These are phyloP conservation scores for Ustilago sp. DNA, from an alignment of 1,284 basidiomycete genomes.

Conservation along the genomic window DNA sequence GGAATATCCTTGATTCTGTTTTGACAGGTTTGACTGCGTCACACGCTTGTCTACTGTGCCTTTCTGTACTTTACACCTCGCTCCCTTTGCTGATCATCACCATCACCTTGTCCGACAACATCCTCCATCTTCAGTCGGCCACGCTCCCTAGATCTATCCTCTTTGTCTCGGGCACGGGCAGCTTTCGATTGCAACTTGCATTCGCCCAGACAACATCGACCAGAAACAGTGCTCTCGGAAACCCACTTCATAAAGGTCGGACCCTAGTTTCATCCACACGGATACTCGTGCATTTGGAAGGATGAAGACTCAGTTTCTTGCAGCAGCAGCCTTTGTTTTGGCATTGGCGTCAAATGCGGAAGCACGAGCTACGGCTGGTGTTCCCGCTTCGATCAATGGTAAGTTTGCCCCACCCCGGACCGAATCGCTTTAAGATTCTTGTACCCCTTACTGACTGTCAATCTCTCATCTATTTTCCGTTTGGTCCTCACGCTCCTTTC, in stretches of 20 bases:
- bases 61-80: neutral
- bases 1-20: constrained; percentile 22
- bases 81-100: too few species aligned
- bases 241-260: neutral
- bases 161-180: too few species aligned
- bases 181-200: too few species aligned
- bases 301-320: constrained; percentile 15
- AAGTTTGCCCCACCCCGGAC: constrained; percentile 4
- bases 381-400: constrained; percentile 42
- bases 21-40: constrained; percentile 6
- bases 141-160: too few species aligned
- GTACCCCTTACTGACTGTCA: neutral
- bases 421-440: too few species aligned
- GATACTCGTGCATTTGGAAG: neutral
- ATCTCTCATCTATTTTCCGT: neutral
- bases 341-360: constrained; percentile 2
- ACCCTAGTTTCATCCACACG: too few species aligned
- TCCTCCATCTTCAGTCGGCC: too few species aligned
- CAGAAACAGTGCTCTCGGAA: too few species aligned
- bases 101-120: too few species aligned
- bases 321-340: neutral
- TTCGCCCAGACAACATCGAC: too few species aligned
- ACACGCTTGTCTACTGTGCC: too few species aligned
- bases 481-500: neutral
- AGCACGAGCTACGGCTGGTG: constrained; percentile 32